These are phyloP conservation scores for Candida ulmi DNA, from an alignment of 805 yeast genomes.

Conservation along the genomic window DNA sequence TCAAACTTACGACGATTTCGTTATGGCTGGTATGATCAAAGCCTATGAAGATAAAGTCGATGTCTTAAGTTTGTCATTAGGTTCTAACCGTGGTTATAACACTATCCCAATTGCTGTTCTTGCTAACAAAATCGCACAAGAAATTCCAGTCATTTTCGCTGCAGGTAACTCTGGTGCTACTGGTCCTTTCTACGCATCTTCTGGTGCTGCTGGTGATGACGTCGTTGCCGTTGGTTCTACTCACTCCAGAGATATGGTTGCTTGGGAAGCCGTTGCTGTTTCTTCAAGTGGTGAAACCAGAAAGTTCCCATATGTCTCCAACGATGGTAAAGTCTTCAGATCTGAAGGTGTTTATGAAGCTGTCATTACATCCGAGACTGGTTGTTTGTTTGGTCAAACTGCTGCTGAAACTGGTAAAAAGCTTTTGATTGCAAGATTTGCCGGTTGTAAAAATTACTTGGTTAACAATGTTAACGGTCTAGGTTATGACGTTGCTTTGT, in stretches of 20 bases:
- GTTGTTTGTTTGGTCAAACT: constrained; percentile 4
- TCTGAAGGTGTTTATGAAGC: constrained; percentile 4
- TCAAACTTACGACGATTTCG: constrained; percentile 8
- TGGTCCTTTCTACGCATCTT: constrained; percentile 10
- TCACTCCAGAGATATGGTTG: constrained; percentile 7
- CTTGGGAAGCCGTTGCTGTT: constrained; percentile 4
- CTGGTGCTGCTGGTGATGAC: constrained; percentile 11
- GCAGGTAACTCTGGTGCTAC: constrained; percentile 13
- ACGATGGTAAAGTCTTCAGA: constrained; percentile 1
- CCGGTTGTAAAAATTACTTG: no score
- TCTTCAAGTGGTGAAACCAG: constrained; percentile 7
- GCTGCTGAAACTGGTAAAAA: background rate
- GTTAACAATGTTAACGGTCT: constrained; percentile 1
- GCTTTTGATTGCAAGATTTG: no score
- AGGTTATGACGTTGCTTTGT: background rate
- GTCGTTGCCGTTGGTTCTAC: constrained; percentile 11
- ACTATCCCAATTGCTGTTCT: constrained; percentile 8
- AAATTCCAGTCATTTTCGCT: constrained; percentile 9
- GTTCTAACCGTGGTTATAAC: constrained; percentile 10
- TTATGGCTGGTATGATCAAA: constrained; percentile 11
- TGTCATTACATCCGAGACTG: background rate
- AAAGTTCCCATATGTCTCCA: constrained; percentile 6
- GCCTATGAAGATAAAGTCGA: constrained; percentile 11
- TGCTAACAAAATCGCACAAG: constrained; percentile 8
- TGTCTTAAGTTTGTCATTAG: constrained; percentile 11